These are phyloP conservation scores for Cladobotryum protrusum DNA, from an alignment of 2,329 filamentous ascomycete species.

Conservation along the genomic window DNA sequence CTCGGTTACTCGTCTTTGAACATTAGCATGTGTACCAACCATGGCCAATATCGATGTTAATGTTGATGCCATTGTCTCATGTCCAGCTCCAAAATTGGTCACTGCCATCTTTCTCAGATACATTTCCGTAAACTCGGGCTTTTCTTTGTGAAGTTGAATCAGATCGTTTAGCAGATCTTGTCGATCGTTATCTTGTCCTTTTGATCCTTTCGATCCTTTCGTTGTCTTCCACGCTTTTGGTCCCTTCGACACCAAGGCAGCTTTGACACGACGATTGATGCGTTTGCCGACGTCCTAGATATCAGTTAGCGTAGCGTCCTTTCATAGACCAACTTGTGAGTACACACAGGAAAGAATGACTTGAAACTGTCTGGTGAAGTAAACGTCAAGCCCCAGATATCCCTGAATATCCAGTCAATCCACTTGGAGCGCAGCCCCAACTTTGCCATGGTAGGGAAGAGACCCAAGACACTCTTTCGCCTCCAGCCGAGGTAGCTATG, in stretches of 20 bases:
- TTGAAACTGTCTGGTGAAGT: conserved; percentile 37
- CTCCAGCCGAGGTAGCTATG: conserved; percentile 47
- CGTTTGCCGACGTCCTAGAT: conserved; percentile 29
- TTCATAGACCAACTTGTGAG: too few relatives aligned
- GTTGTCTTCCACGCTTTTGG: conserved; percentile 15
- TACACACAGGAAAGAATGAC: conserved; percentile 43
- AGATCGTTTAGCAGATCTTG: conserved; percentile 42
- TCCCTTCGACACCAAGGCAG: conserved; percentile 21
- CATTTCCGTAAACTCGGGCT: conserved; percentile 38
- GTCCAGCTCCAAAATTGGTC: conserved; percentile 51
- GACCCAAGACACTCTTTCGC: conserved; percentile 45
- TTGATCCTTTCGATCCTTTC: neutral
- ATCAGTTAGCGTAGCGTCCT: too few relatives aligned
- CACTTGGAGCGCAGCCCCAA: conserved; percentile 32
- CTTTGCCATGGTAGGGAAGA: conserved; percentile 40
- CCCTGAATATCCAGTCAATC: conserved; percentile 34
- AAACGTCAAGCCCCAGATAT: conserved; percentile 40
- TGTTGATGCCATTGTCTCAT: conserved; percentile 49
- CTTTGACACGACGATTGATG: conserved; percentile 29
- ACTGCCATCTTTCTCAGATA: conserved; percentile 48
- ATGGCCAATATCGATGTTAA: conserved; percentile 43
- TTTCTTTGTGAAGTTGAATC: conserved; percentile 38
- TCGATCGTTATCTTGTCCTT: conserved; percentile 15
- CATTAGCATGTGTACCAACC: conserved; percentile 33
- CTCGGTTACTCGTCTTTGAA: conserved; percentile 28